These are phyloP conservation scores for Didymella glomerata DNA, from an alignment of 2,329 filamentous ascomycete genomes.

Conservation along the genomic window DNA sequence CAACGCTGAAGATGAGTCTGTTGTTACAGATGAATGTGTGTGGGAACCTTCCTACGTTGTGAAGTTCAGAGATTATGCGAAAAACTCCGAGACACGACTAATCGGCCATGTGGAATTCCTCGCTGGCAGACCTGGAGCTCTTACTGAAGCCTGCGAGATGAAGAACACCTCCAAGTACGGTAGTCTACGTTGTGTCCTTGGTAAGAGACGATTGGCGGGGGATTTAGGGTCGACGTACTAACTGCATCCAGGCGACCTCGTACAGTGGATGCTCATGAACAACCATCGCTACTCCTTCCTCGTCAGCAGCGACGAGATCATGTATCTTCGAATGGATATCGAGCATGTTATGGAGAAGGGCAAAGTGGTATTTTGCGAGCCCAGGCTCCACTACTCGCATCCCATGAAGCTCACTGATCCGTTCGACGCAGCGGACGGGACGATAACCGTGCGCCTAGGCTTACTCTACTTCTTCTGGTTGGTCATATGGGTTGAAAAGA, in stretches of 20 bases:
- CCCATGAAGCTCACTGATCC: conserved; percentile 25
- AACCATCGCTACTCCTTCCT: conserved; percentile 30
- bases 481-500: background rate
- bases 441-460: conserved; percentile 21
- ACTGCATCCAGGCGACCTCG: conserved; percentile 26
- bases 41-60: conserved; percentile 25
- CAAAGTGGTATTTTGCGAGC: conserved; percentile 15
- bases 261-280: conserved; percentile 31
- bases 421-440: conserved; percentile 10
- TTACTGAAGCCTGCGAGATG: conserved; percentile 23
- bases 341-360: background rate
- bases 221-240: background rate
- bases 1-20: conserved; percentile 7
- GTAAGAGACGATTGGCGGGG: conserved; percentile 4
- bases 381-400: conserved; percentile 24
- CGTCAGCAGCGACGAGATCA: conserved; percentile 30
- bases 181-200: conserved; percentile 32
- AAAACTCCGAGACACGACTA: conserved; percentile 14
- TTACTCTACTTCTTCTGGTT: conserved; percentile 25
- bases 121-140: conserved; percentile 24
- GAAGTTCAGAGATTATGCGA: conserved; percentile 9
- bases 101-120: conserved; percentile 35
- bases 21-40: conserved; percentile 15
- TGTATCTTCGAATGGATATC: conserved; percentile 27
- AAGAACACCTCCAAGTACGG: conserved; percentile 23